Evolutionary conservation across 2,329 filamentous ascomycete genomes (phyloP), one percentile per base, ranked within the genome.

Genomic region (Alternaria ethzedia): DNA sequence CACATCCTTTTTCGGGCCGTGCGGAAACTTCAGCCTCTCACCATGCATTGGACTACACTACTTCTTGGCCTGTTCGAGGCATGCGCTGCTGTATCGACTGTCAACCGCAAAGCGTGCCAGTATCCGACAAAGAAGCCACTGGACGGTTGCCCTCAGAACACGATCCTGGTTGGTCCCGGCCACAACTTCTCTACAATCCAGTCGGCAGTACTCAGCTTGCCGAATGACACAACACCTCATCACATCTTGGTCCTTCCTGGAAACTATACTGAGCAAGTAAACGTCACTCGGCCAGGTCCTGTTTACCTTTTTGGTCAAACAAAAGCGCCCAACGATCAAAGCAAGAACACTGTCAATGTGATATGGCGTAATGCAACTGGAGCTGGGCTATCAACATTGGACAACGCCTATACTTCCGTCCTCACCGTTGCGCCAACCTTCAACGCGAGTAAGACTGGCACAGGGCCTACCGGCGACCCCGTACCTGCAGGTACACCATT

Each of bases 341-440:
- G 78, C 43, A 75, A 79, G 50, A 86, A 87, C 67, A 75, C 73
- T 0, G 88, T 90, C 17, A 87, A 86, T 51, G 80, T 91, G 13
- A 84, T 85, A 69, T 90, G 86, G 85, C 83, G 84, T 52, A 81
- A 85, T 3, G 88, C 88, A 1, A 88, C 85, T 23, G 83, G 81
- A 63, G 84, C 82, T 64, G 74, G 63, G 23, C 68, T 75, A 1
- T 79, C 78, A 41, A 81, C 81, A 65, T 71, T 83, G 44, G 89
- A 91, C 75, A 91, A 91, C 67, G 88, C 86, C 2, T 89, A 83
- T 66, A 90, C 88, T 0, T 85, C 85, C 28, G 86, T 87, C 0
- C 75, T 91, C 57, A 89, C 88, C 0, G 83, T 91, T 6, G 87
- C 88, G 0, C 89, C 89, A 0, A 91, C 84, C 0, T 82, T 90